Evolutionary conservation across 176 grass and related monocot species (phyloP), one percentile per base, ranked within the genome.

Genomic region (Coix lacrymajobi): DNA sequence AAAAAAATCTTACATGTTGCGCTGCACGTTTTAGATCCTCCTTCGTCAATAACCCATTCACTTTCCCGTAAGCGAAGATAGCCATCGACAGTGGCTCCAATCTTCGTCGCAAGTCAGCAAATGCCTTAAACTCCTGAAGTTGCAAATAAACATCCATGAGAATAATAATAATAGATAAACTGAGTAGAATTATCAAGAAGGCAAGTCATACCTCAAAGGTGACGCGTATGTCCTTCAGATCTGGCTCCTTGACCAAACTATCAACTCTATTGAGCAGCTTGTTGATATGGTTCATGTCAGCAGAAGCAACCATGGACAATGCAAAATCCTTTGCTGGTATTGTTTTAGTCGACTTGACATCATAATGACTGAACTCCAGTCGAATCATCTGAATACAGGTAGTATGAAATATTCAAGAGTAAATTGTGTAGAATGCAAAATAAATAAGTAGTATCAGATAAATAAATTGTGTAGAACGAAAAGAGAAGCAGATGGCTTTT

Each of bases 291-390:
- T 92, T 87, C 72, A 94, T 84, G 58, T 97, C 95, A 15, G 95
- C 92, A 69, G 90, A 97, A 87, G 95, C 95, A 40, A 91, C 90
- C 95, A 97, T 92, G 72, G 95, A 97, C 63, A 97, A 69, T 36
- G 95, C 87, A 81, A 97, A 97, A 79, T 97, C 95, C 75, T 94
- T 94, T 22, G 89, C 90, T 48, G 93, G 87, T 60, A 98, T 96
- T 64, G 87, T 85, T 58, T 90, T 79, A 52, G 82, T 67, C 57
- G 89, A 95, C 40, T 91, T 92, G 40, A 95, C 90, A 87, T 93
- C 96, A 81, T 98, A 98, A 83, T 98, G 96, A 68, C 77, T 80
- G 63, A 98, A 96, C 73, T 98, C 96, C 69, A 96, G 72, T 58
- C 69, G 87, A 92, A 98, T 86, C 62, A 98, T 93, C 96, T 98